phyloP scores from a whole-genome alignment of 78 protist genomes.

The Chrysochromulina tobinii region DNA sequence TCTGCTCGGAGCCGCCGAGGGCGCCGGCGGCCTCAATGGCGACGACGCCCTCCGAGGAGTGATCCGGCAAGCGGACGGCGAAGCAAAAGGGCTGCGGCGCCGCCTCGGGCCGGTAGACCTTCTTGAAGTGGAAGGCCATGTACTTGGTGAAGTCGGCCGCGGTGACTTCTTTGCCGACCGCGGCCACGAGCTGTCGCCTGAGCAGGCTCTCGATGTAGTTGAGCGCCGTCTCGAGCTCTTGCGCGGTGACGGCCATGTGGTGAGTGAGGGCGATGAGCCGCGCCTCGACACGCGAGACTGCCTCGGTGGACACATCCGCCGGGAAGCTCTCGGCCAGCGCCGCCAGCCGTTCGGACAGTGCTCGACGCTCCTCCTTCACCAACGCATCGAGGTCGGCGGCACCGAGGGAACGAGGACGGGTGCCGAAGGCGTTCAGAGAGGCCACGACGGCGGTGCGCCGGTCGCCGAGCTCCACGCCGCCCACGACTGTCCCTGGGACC shows the following conservation, averaged over 20 bases:
- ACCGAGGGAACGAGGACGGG: too few species aligned
- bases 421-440: too few species aligned
- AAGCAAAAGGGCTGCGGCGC: conserved; percentile 46
- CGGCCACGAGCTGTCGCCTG: conserved; percentile 26
- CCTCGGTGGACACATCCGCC: background rate
- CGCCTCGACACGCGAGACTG: background rate
- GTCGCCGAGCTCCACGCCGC: too few species aligned
- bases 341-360: background rate
- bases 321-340: background rate
- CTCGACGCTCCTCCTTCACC: background rate
- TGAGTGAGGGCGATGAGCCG: background rate
- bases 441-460: too few species aligned
- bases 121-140: conserved; percentile 33
- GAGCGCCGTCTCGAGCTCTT: background rate
- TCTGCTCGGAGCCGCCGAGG: background rate
- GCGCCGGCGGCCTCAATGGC: background rate
- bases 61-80: conserved; percentile 18
- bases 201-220: conserved; percentile 56
- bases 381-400: too few species aligned
- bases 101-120: background rate
- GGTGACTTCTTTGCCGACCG: background rate
- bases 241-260: background rate
- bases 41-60: too few species aligned
- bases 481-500: too few species aligned
- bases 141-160: conserved; percentile 34